Evolutionary conservation across 2,329 filamentous ascomycete genomes (phyloP), one percentile per base, ranked within the genome.

Genomic region (Macrophomina phaseolina): DNA sequence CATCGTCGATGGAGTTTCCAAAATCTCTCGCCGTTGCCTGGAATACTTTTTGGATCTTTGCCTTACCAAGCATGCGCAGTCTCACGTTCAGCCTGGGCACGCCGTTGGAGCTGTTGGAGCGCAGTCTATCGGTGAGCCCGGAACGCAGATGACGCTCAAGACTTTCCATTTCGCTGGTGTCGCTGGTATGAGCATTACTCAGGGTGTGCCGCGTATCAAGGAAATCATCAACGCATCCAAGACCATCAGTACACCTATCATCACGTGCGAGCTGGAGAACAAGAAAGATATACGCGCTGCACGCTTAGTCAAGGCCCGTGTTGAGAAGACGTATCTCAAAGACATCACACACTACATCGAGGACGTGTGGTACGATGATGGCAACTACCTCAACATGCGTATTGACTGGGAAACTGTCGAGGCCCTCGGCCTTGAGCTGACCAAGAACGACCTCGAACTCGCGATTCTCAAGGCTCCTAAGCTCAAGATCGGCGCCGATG

Each of bases 131-230:
- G 95, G 95, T 80, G 95, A 99, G 76, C 95, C 95, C 0, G 95
- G 95, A 77, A 99, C 95, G 0, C 95, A 99, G 80, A 99, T 99
- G 95, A 99, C 95, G 1, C 82, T 99, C 70, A 98, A 98, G 82
- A 98, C 95, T 76, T 98, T 98, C 88, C 95, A 98, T 91, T 99
- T 99, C 83, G 95, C 95, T 76, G 95, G 95, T 91, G 95, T 99
- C 70, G 95, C 95, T 51, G 94, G 94, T 78, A 98, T 99, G 95
- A 97, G 93, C 86, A 97, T 99, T 76, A 99, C 95, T 0, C 93
- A 97, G 76, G 95, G 95, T 91, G 95, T 99, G 6, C 95, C 95
- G 1, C 94, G 95, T 89, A 99, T 99, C 83, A 99, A 99, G 82
- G 95, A 99, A 84, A 99, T 99, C 72, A 99, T 99, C 88, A 99